phyloP scores from a whole-genome alignment of 2,329 filamentous ascomycete genomes.

The Penicillium sp. region DNA sequence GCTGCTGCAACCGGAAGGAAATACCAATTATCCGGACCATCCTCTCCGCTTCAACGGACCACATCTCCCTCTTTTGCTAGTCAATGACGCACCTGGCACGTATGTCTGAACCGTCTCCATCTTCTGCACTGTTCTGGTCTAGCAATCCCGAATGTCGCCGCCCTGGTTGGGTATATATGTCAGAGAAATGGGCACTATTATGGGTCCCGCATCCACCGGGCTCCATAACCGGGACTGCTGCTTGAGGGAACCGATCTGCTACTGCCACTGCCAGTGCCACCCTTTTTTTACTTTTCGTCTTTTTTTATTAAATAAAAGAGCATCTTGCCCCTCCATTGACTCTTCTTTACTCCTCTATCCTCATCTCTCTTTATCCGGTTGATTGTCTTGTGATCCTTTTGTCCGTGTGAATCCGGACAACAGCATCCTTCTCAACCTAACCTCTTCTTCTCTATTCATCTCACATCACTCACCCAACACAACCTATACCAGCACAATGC shows the following conservation, averaged over 20 bases:
- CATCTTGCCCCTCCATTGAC: neutral
- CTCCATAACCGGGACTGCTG: conserved; percentile 26
- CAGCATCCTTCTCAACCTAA: neutral
- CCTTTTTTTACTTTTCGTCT: neutral
- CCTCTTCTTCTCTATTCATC: conserved; percentile 1
- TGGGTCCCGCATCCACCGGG: conserved; percentile 1
- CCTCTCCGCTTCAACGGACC: neutral
- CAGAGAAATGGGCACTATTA: neutral
- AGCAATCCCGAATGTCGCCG: conserved; percentile 1
- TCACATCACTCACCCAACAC: neutral
- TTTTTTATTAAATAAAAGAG: conserved; percentile 13
- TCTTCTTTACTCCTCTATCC: neutral
- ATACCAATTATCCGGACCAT: neutral
- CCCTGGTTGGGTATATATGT: conserved; percentile 2
- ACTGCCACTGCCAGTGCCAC: neutral
- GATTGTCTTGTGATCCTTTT: conserved; percentile 3
- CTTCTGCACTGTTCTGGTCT: neutral
- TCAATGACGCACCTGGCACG: conserved; percentile 6
- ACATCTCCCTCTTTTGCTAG: conserved; percentile 2
- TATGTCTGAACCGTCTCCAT: neutral
- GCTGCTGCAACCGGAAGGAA: neutral
- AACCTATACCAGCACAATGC: conserved; percentile 52
- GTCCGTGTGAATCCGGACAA: neutral
- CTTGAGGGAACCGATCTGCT: conserved; percentile 17
- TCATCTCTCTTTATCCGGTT: neutral